Conservation (phyloP, 331 rosid species). For the Stylosanthes scabra region DNA sequence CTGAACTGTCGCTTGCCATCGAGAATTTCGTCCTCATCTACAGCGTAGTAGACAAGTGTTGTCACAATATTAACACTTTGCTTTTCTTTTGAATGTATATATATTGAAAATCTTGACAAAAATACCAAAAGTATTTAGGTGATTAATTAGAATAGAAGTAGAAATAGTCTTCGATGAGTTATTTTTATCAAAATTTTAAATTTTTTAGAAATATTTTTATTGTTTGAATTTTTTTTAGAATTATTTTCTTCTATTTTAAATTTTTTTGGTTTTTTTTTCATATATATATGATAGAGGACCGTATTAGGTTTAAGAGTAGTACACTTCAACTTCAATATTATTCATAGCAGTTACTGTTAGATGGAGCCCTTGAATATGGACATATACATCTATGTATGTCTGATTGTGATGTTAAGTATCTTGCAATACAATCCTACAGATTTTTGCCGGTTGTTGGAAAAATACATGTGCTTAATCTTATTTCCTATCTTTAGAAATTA, state of each 20-base stretch:
- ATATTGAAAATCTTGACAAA: too few species aligned
- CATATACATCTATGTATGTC: not conserved
- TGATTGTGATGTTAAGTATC: conserved; percentile 3
- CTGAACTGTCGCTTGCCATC: not conserved
- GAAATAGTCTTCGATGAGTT: too few species aligned
- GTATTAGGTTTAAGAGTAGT: not conserved
- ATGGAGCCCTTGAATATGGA: not conserved
- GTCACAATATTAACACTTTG: not conserved
- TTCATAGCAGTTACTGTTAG: not conserved
- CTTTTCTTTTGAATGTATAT: too few species aligned
- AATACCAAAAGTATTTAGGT: too few species aligned
- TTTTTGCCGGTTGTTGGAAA: not conserved
- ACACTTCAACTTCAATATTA: not conserved
- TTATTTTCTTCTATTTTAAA: too few species aligned
- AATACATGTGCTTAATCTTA: not conserved
- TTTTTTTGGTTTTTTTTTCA: not conserved
- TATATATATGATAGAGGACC: not conserved
- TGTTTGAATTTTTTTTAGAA: too few species aligned
- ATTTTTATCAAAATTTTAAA: too few species aligned
- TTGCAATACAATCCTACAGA: not conserved
- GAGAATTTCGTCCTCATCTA: conserved; percentile 9
- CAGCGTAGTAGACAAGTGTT: conserved; percentile 16
- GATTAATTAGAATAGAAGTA: too few species aligned
- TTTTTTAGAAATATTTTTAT: too few species aligned
- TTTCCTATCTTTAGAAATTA: not conserved